phyloP scores from a whole-genome alignment of 164 flowering plant genomes.

The Sextonia rubra region DNA sequence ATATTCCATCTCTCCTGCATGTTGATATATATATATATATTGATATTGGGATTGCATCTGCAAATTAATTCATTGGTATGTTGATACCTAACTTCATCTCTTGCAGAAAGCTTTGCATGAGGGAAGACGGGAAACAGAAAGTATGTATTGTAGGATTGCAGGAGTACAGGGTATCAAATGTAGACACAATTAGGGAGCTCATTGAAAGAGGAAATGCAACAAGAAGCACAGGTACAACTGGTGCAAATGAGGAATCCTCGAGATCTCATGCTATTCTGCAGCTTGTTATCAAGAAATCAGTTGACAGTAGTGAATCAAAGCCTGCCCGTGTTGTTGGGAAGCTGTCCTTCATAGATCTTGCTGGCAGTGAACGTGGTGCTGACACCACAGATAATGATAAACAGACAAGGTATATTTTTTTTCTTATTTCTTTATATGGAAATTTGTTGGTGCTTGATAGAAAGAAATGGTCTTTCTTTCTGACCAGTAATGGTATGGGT shows the following conservation, averaged over 20 bases:
- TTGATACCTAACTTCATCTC: constrained; percentile 1
- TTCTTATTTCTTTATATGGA: not conserved
- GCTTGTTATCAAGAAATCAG: constrained; percentile 71
- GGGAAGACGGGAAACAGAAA: constrained; percentile 96
- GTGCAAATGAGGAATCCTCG: constrained; percentile 98
- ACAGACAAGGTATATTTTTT: constrained; percentile 63
- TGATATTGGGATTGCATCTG: not conserved
- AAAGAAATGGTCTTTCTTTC: not conserved
- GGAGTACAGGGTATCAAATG: constrained; percentile 70
- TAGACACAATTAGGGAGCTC: constrained; percentile 67
- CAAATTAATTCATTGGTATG: constrained; percentile 1
- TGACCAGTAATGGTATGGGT: not conserved
- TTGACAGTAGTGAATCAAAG: constrained; percentile 70
- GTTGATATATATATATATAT: too few species aligned
- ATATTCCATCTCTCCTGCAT: not conserved
- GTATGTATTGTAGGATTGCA: constrained; percentile 94
- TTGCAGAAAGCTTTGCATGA: constrained; percentile 82
- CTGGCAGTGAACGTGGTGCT: constrained; percentile 99
- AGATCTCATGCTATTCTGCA: constrained; percentile 98
- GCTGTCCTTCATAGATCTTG: constrained; percentile 94
- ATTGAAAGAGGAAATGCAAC: constrained; percentile 86
- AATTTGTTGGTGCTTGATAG: not conserved
- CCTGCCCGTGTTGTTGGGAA: constrained; percentile 82
- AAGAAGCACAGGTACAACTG: constrained; percentile 94
- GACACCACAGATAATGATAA: constrained; percentile 97